Percentiles rank a stretch among this genome's conserved stretches.
Evolutionary conservation across 192 early-diverging fungal species (phyloP).

Genomic region (Funneliformis mosseae): DNA sequence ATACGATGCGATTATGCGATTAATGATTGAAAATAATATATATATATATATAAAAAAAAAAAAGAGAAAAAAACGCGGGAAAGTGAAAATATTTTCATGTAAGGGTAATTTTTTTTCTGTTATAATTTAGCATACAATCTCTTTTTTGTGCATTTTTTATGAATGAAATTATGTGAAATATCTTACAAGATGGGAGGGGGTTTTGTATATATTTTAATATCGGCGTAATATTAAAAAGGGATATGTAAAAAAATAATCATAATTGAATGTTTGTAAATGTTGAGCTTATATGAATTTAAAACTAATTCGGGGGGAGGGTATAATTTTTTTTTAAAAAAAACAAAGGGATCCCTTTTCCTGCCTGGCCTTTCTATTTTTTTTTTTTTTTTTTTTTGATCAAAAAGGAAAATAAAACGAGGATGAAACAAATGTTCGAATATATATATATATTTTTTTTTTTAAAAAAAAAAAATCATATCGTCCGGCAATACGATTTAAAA

Average conservation of each 20-base stretch:
- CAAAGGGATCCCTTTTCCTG: constrained; percentile 7
- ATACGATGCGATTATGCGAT: background rate
- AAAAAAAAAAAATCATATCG: background rate
- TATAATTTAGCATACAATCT: background rate
- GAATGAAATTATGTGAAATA: background rate
- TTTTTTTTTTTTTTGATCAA: background rate
- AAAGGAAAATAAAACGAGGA: background rate
- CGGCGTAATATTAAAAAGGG: constrained; percentile 22
- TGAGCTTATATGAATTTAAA: background rate
- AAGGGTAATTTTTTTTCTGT: background rate
- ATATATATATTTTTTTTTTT: background rate
- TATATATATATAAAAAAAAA: background rate
- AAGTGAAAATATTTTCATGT: background rate
- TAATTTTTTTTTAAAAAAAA: background rate
- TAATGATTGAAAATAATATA: background rate
- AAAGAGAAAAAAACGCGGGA: background rate
- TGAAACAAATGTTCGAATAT: background rate
- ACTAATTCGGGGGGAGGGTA: background rate
- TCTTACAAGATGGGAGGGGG: constrained; percentile 19
- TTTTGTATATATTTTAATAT: background rate
- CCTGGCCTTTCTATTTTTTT: constrained; percentile 27
- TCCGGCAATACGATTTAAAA: background rate
- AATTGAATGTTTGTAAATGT: background rate
- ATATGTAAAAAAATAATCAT: background rate
- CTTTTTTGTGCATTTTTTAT: background rate